Evolutionary conservation across 345 rosid genomes (phyloP).

Genomic region (sweet orange (Citrus sinensis)): DNA sequence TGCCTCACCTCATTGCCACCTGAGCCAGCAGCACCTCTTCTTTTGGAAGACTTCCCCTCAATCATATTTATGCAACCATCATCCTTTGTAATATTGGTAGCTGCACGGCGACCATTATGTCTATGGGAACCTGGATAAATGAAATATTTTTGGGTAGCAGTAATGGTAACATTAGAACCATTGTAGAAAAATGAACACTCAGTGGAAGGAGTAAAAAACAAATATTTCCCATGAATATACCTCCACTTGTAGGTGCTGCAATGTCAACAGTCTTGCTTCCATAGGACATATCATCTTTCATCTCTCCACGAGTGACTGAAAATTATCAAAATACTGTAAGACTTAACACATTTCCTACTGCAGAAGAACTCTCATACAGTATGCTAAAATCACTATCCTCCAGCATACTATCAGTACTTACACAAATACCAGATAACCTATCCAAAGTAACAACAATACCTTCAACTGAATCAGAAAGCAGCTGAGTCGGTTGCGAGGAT

Average conservation of each 20-base stretch:
- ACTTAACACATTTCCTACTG: neutral
- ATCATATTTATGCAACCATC: constrained; percentile 25
- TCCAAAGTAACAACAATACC: constrained; percentile 29
- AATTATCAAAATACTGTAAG: constrained; percentile 15
- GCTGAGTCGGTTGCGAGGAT: constrained; percentile 23
- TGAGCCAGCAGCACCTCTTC: constrained; percentile 49
- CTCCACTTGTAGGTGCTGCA: constrained; percentile 23
- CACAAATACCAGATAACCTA: neutral
- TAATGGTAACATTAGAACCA: neutral
- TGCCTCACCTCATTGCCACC: constrained; percentile 57
- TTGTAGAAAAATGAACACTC: neutral
- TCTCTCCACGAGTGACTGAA: constrained; percentile 37
- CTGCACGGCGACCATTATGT: constrained; percentile 35
- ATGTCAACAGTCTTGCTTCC: constrained; percentile 23
- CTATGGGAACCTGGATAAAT: constrained; percentile 38
- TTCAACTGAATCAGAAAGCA: constrained; percentile 20
- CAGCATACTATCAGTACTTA: neutral
- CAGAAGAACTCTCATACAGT: neutral
- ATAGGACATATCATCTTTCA: constrained; percentile 25
- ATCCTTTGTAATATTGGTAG: constrained; percentile 36
- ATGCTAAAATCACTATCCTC: neutral
- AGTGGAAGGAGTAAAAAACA: constrained; percentile 2
- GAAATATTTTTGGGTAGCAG: constrained; percentile 3
- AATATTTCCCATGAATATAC: constrained; percentile 37
- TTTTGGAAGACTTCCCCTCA: constrained; percentile 61